phyloP scores from a whole-genome alignment of 345 rosid species.

The Camelina neglecta region DNA sequence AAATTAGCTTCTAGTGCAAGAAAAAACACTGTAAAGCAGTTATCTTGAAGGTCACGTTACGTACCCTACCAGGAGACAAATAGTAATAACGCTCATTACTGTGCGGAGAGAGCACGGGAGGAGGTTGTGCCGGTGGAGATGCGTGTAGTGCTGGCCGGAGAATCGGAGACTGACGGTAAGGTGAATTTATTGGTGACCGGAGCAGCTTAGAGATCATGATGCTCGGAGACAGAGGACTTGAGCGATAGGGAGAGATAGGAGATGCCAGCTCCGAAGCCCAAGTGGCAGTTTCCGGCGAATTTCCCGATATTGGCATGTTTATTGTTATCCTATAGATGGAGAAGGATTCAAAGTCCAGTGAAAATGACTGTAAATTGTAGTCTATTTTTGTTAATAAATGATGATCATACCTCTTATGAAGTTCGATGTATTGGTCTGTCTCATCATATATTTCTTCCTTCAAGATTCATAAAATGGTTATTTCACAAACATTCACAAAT shows the following conservation, averaged over 20 bases:
- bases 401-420: conserved; percentile 56
- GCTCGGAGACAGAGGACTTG: conserved; percentile 52
- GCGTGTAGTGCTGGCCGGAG: conserved; percentile 52
- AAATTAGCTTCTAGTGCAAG: background rate
- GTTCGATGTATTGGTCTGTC: conserved; percentile 67
- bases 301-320: conserved; percentile 51
- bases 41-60: conserved; percentile 1
- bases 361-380: background rate
- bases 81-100: conserved; percentile 32
- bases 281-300: conserved; percentile 51
- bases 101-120: conserved; percentile 39
- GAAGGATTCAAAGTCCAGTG: background rate
- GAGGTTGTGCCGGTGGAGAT: conserved; percentile 53
- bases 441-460: conserved; percentile 85
- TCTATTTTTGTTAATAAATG: background rate
- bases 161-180: conserved; percentile 54
- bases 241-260: conserved; percentile 53
- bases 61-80: conserved; percentile 49
- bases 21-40: background rate
- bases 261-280: conserved; percentile 49
- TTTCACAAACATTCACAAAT: background rate
- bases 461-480: conserved; percentile 18
- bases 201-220: conserved; percentile 49
- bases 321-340: conserved; percentile 54
- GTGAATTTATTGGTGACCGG: conserved; percentile 60